phyloP scores from a whole-genome alignment of 2,329 filamentous ascomycete species.

The Neonectria coccinea region DNA sequence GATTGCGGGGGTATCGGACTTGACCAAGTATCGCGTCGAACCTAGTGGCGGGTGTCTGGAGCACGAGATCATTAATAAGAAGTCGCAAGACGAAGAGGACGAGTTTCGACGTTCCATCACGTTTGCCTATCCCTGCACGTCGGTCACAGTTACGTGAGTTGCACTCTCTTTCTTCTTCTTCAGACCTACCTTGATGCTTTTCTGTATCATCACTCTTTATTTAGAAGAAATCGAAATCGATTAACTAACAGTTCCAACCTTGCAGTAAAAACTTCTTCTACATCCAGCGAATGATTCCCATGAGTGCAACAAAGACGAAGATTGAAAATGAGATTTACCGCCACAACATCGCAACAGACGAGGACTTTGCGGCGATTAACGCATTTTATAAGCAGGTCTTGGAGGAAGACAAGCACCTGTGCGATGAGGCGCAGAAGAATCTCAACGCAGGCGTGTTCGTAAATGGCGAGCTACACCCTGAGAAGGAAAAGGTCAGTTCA shows the following conservation, averaged over 20 bases:
- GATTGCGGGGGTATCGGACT: constrained; percentile 64
- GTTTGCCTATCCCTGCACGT: constrained; percentile 62
- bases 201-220: not conserved
- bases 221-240: not conserved
- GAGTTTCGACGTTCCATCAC: constrained; percentile 59
- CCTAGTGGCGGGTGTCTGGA: constrained; percentile 60
- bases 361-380: constrained; percentile 67
- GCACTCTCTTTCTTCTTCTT: no score
- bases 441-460: constrained; percentile 70
- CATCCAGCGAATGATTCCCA: constrained; percentile 71
- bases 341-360: constrained; percentile 67
- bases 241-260: not conserved
- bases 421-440: constrained; percentile 68
- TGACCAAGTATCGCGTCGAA: constrained; percentile 64
- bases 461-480: constrained; percentile 71
- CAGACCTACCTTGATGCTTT: not conserved
- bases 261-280: constrained; percentile 69
- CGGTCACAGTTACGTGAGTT: constrained; percentile 61
- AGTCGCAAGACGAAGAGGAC: constrained; percentile 57
- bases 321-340: constrained; percentile 73
- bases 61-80: constrained; percentile 58
- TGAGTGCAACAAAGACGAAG: constrained; percentile 59
- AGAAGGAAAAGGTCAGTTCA: constrained; percentile 64
- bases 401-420: constrained; percentile 73
- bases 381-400: constrained; percentile 72